Percentiles rank a stretch among this genome's conserved stretches.
phyloP scores from a whole-genome alignment of 768 basidiomycete species.

The Pleurotus sapidus region DNA sequence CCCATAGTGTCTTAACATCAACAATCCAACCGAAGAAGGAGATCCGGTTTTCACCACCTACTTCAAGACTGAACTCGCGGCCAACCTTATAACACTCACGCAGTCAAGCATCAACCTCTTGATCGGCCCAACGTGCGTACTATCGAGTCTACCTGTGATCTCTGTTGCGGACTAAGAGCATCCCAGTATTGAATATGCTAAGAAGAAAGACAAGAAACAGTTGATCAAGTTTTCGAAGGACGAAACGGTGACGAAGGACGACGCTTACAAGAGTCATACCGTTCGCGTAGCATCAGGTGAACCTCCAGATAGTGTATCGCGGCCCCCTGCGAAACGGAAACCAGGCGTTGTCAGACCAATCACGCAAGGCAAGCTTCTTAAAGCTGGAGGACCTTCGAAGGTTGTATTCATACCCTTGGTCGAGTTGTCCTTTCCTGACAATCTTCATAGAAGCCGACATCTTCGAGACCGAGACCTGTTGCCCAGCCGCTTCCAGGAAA shows the following conservation, averaged over 20 bases:
- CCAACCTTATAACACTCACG: conserved; percentile 79
- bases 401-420: conserved; percentile 25
- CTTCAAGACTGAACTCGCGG: conserved; percentile 94
- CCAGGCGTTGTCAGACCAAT: conserved; percentile 84
- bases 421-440: conserved; percentile 1
- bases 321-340: conserved; percentile 84
- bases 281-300: conserved; percentile 90
- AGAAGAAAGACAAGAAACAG: conserved; percentile 96
- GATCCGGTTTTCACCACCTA: conserved; percentile 89
- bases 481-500: conserved; percentile 64
- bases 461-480: conserved; percentile 55
- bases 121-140: conserved; percentile 73
- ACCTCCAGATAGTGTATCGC: conserved; percentile 74
- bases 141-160: background rate
- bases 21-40: conserved; percentile 77
- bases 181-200: conserved; percentile 80
- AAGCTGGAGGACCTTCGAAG: conserved; percentile 71
- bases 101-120: conserved; percentile 70
- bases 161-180: background rate
- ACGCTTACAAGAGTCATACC: conserved; percentile 90
- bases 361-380: conserved; percentile 78
- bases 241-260: conserved; percentile 75
- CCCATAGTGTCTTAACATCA: conserved; percentile 70
- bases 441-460: conserved; percentile 46
- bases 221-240: conserved; percentile 88